phyloP scores from a whole-genome alignment of 176 grass and related monocot species.

The Elaeis guineensis region DNA sequence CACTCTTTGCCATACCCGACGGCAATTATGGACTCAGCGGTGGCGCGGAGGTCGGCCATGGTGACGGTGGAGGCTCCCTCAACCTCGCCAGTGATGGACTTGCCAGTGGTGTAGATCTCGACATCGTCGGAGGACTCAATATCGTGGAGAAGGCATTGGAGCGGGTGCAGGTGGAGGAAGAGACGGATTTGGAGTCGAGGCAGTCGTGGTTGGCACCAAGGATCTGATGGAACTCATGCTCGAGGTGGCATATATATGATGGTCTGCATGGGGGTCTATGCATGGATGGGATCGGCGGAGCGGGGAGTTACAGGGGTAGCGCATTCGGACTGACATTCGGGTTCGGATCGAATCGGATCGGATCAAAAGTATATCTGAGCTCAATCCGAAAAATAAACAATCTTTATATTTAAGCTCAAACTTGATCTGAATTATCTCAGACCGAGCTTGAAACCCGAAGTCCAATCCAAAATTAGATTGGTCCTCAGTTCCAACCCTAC shows the following conservation, averaged over 20 bases:
- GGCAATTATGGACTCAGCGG: slow-evolving; percentile 39
- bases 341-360: no score
- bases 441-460: no score
- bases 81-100: neutral
- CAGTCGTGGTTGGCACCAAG: slow-evolving; percentile 9
- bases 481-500: no score
- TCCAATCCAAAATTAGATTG: no score
- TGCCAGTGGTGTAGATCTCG: neutral
- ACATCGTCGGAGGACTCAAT: slow-evolving; percentile 3
- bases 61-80: neutral
- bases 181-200: neutral
- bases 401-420: no score
- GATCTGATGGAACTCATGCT: slow-evolving; percentile 40
- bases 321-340: no score
- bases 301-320: neutral
- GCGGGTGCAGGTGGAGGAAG: neutral
- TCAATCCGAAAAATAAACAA: no score
- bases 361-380: no score
- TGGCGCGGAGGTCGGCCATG: neutral
- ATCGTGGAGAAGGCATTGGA: neutral
- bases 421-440: no score
- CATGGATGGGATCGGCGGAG: slow-evolving; percentile 23
- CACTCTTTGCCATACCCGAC: slow-evolving; percentile 74
- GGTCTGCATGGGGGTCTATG: no score
- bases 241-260: slow-evolving; percentile 50